These are phyloP conservation scores for Penicillium pulvis DNA, from an alignment of 495 filamentous ascomycete species.

Conservation along the genomic window DNA sequence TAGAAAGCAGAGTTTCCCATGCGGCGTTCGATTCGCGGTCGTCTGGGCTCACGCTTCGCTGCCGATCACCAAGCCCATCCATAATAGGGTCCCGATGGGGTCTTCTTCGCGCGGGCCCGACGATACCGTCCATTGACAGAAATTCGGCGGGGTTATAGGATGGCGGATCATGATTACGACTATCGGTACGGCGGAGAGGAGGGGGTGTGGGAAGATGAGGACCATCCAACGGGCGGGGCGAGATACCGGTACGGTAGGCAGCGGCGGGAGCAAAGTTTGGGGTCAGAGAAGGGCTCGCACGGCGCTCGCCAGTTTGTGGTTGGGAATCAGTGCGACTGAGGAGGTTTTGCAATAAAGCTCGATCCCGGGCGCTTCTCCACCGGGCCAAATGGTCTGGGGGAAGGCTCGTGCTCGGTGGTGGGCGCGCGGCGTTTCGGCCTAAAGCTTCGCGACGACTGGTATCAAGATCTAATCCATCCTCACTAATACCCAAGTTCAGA, in stretches of 20 bases:
- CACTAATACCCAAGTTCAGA: conserved; percentile 28
- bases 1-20: conserved; percentile 81
- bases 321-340: conserved; percentile 24
- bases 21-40: conserved; percentile 50
- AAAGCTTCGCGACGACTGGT: conserved; percentile 36
- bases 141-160: neutral
- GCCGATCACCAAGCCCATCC: conserved; percentile 82
- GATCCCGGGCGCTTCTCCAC: conserved; percentile 33
- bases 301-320: neutral
- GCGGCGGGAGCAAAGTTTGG: conserved; percentile 52
- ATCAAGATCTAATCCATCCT: conserved; percentile 39
- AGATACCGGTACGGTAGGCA: conserved; percentile 30
- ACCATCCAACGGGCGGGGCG: conserved; percentile 27
- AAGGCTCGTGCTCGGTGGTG: conserved; percentile 27
- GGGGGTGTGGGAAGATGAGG: conserved; percentile 27
- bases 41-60: conserved; percentile 78
- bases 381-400: conserved; percentile 24
- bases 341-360: conserved; percentile 23
- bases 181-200: conserved; percentile 24
- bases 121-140: too few relatives aligned
- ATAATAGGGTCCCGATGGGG: conserved; percentile 33
- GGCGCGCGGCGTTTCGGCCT: conserved; percentile 7
- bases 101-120: conserved; percentile 3
- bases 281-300: conserved; percentile 31
- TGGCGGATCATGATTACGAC: conserved; percentile 17